Conservation (phyloP, 352 stramenopile species). For the Globisporangium middletonii region DNA sequence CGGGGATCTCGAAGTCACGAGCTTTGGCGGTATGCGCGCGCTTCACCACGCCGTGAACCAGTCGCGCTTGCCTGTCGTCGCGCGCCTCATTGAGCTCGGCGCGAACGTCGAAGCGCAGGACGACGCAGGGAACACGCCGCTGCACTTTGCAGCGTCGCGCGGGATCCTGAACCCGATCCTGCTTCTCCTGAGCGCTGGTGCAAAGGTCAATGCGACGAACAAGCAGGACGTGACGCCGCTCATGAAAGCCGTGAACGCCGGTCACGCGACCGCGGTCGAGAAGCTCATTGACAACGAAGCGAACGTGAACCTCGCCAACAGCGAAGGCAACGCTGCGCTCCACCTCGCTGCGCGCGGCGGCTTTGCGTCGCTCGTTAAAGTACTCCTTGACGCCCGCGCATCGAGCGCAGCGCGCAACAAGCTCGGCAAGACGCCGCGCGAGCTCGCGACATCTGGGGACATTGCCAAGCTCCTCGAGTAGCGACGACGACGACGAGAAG, state of each 20-base stretch:
- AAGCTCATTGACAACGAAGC: constrained; percentile 84
- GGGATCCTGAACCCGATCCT: constrained; percentile 85
- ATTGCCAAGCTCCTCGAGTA: constrained; percentile 59
- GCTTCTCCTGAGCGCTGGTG: constrained; percentile 65
- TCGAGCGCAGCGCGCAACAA: constrained; percentile 59
- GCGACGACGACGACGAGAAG: neutral
- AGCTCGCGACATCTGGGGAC: constrained; percentile 55
- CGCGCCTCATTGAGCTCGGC: constrained; percentile 69
- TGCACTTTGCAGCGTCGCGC: constrained; percentile 77
- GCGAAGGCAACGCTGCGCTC: constrained; percentile 79
- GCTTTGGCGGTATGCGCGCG: constrained; percentile 75
- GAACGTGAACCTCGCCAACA: constrained; percentile 54
- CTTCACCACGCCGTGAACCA: constrained; percentile 87
- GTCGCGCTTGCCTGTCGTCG: constrained; percentile 48
- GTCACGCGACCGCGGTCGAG: constrained; percentile 76
- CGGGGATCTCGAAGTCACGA: constrained; percentile 57
- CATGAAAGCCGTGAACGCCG: constrained; percentile 81
- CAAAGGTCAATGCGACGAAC: constrained; percentile 72
- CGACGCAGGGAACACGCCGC: constrained; percentile 78
- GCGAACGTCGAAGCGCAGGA: constrained; percentile 73
- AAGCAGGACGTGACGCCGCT: constrained; percentile 77
- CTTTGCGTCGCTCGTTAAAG: constrained; percentile 64
- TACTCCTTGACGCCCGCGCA: constrained; percentile 53
- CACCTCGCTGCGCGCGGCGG: constrained; percentile 79
- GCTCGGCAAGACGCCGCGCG: constrained; percentile 65